A percentile compares a stretch with the other conserved stretches of the same genome.
These are phyloP conservation scores for Rossbeevera mucosa DNA, from an alignment of 768 basidiomycete species.

Conservation along the genomic window DNA sequence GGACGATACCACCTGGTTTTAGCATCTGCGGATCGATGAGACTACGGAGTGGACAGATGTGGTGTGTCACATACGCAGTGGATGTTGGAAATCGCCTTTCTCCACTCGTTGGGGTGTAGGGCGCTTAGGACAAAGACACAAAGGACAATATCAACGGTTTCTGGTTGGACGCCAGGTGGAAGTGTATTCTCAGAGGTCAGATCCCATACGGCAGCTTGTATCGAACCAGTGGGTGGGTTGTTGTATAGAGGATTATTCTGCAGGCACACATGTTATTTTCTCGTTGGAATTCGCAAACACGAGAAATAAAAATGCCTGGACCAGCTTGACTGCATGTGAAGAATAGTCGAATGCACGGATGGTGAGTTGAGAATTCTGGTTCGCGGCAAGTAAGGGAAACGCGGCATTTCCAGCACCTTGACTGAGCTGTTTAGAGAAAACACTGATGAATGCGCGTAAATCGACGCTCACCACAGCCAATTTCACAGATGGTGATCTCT, in stretches of 20 bases:
- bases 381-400: constrained; percentile 81
- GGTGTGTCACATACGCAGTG: constrained; percentile 53
- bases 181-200: constrained; percentile 60
- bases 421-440: constrained; percentile 4
- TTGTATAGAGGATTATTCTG: constrained; percentile 72
- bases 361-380: constrained; percentile 71
- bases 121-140: constrained; percentile 94
- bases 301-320: constrained; percentile 55
- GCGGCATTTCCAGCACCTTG: constrained; percentile 92
- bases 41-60: background rate
- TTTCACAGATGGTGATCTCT: constrained; percentile 69
- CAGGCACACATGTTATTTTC: background rate
- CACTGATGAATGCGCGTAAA: background rate
- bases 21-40: constrained; percentile 56
- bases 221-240: constrained; percentile 61
- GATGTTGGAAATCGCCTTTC: constrained; percentile 73
- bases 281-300: background rate
- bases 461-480: constrained; percentile 73
- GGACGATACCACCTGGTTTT: constrained; percentile 80
- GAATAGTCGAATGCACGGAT: constrained; percentile 91
- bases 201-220: constrained; percentile 88
- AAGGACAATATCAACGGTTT: constrained; percentile 82
- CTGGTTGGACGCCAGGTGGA: constrained; percentile 59
- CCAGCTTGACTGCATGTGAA: constrained; percentile 79
- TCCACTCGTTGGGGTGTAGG: constrained; percentile 91